A percentile compares a stretch with the other conserved stretches of the same genome.
Evolutionary conservation across 768 basidiomycete species (phyloP).

Genomic region (Lactarius trivialis): DNA sequence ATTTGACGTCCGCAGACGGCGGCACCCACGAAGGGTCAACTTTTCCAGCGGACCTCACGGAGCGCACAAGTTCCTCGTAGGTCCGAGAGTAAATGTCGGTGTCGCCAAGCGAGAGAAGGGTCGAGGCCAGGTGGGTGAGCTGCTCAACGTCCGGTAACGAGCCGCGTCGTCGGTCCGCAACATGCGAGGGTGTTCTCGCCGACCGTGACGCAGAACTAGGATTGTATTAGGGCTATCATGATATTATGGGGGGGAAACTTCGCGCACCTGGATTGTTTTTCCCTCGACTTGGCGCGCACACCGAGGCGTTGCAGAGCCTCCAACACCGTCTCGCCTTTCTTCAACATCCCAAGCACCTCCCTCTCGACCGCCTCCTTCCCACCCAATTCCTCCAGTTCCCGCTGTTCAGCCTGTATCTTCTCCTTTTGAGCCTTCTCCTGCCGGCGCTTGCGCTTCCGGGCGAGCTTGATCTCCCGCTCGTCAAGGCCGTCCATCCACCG

Average conservation of each 20-base stretch:
- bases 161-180: slow-evolving; percentile 19
- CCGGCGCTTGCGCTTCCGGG: slow-evolving; percentile 65
- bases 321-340: slow-evolving; percentile 86
- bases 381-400: slow-evolving; percentile 61
- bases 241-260: not conserved
- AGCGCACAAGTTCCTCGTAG: slow-evolving; percentile 77
- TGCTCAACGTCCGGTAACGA: slow-evolving; percentile 57
- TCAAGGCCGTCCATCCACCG: slow-evolving; percentile 91
- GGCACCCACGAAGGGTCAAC: slow-evolving; percentile 69
- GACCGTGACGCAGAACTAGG: slow-evolving; percentile 17
- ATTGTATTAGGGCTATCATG: not conserved
- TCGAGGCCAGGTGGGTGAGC: slow-evolving; percentile 84
- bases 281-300: slow-evolving; percentile 47
- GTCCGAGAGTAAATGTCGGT: slow-evolving; percentile 80
- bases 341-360: slow-evolving; percentile 66
- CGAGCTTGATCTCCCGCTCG: slow-evolving; percentile 79
- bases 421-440: slow-evolving; percentile 68
- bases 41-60: slow-evolving; percentile 62
- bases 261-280: slow-evolving; percentile 23
- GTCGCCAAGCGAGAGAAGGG: slow-evolving; percentile 80
- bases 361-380: slow-evolving; percentile 57
- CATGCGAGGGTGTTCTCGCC: not conserved
- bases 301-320: slow-evolving; percentile 87
- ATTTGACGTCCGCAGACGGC: slow-evolving; percentile 66
- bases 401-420: slow-evolving; percentile 65